Percentiles rank a stretch among this genome's conserved stretches.
phyloP scores from a whole-genome alignment of 352 stramenopile species.

The Pythium vanterpoolii region DNA sequence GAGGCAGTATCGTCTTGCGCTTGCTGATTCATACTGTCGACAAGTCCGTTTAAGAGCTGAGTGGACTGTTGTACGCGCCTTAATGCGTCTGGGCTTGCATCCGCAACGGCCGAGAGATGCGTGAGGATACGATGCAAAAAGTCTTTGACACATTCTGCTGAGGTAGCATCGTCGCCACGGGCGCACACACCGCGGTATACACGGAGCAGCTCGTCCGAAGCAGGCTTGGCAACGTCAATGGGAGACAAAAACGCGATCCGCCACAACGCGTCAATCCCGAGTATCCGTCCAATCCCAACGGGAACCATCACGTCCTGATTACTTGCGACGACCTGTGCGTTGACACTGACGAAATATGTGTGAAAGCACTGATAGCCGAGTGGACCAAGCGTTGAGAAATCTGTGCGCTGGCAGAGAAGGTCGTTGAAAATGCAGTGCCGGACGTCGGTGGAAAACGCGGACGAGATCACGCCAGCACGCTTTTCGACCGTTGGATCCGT shows the following conservation, averaged over 20 bases:
- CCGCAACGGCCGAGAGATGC: slow-evolving; percentile 50
- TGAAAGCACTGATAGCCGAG: slow-evolving; percentile 87
- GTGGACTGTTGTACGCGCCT: slow-evolving; percentile 79
- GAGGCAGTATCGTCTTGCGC: slow-evolving; percentile 22
- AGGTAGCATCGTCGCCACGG: slow-evolving; percentile 30
- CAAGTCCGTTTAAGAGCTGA: slow-evolving; percentile 64
- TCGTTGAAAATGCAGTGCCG: slow-evolving; percentile 83
- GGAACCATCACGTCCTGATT: background rate
- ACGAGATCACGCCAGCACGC: slow-evolving; percentile 46
- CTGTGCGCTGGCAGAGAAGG: slow-evolving; percentile 73
- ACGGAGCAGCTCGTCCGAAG: slow-evolving; percentile 71
- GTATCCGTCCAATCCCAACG: slow-evolving; percentile 21
- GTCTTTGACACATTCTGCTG: slow-evolving; percentile 54
- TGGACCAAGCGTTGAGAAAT: slow-evolving; percentile 64
- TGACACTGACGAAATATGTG: slow-evolving; percentile 82
- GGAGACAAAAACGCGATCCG: slow-evolving; percentile 77
- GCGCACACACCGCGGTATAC: slow-evolving; percentile 70
- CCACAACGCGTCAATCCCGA: slow-evolving; percentile 84
- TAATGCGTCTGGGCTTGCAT: slow-evolving; percentile 47
- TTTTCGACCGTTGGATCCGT: slow-evolving; percentile 13
- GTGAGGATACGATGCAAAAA: slow-evolving; percentile 81
- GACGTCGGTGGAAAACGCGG: slow-evolving; percentile 73
- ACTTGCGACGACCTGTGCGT: slow-evolving; percentile 25
- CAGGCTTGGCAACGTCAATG: slow-evolving; percentile 72
- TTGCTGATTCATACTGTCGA: slow-evolving; percentile 22